Percentiles rank a stretch among this genome's conserved stretches.
These are phyloP conservation scores for Fusarium sambucinum DNA, from an alignment of 2,329 filamentous ascomycete species.

Conservation along the genomic window DNA sequence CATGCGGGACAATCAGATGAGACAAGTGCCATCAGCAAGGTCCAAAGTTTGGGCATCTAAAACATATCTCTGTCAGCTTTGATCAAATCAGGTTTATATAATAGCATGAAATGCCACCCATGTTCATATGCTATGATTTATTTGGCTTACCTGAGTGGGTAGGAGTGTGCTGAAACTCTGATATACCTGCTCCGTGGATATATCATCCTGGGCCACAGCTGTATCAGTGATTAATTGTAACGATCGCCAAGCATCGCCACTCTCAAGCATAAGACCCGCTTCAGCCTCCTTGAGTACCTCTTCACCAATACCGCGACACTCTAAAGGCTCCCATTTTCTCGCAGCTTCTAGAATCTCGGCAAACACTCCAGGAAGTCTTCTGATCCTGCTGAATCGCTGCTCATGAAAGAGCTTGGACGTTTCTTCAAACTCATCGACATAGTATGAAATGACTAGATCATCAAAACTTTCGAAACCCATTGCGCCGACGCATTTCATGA, in stretches of 20 bases:
- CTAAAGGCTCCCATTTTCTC: neutral
- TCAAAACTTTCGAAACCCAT: slow-evolving; percentile 2
- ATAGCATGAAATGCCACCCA: no score
- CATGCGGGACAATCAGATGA: neutral
- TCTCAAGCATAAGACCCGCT: neutral
- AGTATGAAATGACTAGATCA: slow-evolving; percentile 1
- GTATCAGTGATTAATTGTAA: neutral
- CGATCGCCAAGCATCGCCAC: neutral
- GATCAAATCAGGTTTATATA: no score
- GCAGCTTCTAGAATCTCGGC: neutral
- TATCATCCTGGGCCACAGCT: neutral
- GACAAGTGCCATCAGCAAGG: neutral
- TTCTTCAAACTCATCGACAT: neutral
- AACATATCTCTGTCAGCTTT: no score
- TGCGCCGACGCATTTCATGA: slow-evolving; percentile 3
- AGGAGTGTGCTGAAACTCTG: neutral
- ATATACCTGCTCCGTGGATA: neutral
- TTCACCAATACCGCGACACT: neutral
- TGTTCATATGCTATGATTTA: no score
- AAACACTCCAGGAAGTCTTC: neutral
- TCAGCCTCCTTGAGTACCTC: slow-evolving; percentile 2
- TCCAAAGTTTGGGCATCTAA: slow-evolving; percentile 3
- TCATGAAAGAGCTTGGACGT: slow-evolving; percentile 1
- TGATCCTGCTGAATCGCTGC: neutral
- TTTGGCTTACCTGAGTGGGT: neutral